A percentile compares a stretch with the other conserved stretches of the same genome.
Conservation (phyloP, 2,329 filamentous ascomycete species). For the Catunica adiposa region DNA sequence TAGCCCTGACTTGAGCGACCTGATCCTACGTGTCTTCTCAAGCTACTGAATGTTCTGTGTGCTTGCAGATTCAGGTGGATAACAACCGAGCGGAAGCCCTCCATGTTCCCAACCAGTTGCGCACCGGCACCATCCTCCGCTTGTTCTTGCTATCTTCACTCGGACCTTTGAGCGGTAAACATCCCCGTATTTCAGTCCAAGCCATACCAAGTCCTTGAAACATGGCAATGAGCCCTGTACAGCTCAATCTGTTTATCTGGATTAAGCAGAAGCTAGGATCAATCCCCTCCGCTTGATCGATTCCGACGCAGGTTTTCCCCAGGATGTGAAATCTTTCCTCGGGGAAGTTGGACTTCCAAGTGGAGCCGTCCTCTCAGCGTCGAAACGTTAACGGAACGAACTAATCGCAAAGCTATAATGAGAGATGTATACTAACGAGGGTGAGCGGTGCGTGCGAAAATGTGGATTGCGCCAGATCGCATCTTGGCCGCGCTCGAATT, state of each 20-base stretch:
- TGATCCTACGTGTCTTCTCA: too few species aligned
- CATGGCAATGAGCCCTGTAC: neutral
- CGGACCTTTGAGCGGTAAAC: neutral
- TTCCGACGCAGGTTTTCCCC: neutral
- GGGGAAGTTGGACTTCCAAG: neutral
- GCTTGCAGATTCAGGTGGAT: too few species aligned
- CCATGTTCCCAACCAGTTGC: too few species aligned
- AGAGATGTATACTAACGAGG: neutral
- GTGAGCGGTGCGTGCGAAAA: neutral
- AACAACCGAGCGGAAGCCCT: too few species aligned
- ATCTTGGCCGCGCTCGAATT: neutral
- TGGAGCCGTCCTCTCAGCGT: neutral
- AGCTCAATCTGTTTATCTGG: neutral
- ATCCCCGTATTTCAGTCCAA: neutral
- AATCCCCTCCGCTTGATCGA: neutral
- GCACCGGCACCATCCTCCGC: neutral
- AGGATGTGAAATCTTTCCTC: conserved; percentile 1
- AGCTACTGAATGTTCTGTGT: neutral
- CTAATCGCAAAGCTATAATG: neutral
- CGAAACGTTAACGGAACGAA: neutral
- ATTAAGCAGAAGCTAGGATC: neutral
- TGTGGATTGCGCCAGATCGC: neutral
- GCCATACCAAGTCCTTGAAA: neutral
- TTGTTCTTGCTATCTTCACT: neutral
- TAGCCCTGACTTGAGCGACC: too few species aligned